Conservation (phyloP, 805 yeast genomes). For the Diddensiella caesifluorescens region DNA sequence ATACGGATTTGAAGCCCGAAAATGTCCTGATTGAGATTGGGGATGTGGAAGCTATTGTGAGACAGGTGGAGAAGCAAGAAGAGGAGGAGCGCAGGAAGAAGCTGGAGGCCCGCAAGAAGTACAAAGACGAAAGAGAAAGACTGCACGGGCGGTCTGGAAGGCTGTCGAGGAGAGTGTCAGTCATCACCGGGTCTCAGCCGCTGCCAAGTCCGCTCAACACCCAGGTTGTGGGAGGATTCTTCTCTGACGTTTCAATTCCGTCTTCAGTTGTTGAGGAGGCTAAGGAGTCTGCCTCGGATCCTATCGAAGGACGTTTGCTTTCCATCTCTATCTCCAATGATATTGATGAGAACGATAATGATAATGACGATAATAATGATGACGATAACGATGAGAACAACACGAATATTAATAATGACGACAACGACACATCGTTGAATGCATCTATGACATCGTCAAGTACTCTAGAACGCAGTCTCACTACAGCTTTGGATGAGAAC, state of each 20-base stretch:
- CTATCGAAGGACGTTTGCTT: conserved; percentile 9
- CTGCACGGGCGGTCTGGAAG: conserved; percentile 28
- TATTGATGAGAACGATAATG: conserved; percentile 6
- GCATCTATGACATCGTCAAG: conserved; percentile 18
- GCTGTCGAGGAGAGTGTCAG: conserved; percentile 60
- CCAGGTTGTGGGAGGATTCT: conserved; percentile 13
- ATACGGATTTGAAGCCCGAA: conserved; percentile 70
- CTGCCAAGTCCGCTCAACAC: conserved; percentile 81
- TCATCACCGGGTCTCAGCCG: conserved; percentile 89
- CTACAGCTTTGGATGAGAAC: conserved; percentile 37
- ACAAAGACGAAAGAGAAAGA: conserved; percentile 5
- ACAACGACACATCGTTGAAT: conserved; percentile 5
- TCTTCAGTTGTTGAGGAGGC: conserved; percentile 6
- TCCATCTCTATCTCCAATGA: conserved; percentile 9
- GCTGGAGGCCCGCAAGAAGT: conserved; percentile 3
- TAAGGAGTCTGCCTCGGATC: neutral
- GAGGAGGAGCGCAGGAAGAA: conserved; percentile 29
- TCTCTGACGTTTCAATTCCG: conserved; percentile 15
- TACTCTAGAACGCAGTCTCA: conserved; percentile 8
- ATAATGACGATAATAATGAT: neutral
- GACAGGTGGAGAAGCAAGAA: conserved; percentile 59
- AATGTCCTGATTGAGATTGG: conserved; percentile 75
- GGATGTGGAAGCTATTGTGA: conserved; percentile 73
- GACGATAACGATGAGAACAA: neutral
- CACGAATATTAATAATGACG: too few relatives aligned